These are phyloP conservation scores for Phaeophleospora eucalypticola DNA, from an alignment of 2,329 filamentous ascomycete genomes.

Conservation along the genomic window DNA sequence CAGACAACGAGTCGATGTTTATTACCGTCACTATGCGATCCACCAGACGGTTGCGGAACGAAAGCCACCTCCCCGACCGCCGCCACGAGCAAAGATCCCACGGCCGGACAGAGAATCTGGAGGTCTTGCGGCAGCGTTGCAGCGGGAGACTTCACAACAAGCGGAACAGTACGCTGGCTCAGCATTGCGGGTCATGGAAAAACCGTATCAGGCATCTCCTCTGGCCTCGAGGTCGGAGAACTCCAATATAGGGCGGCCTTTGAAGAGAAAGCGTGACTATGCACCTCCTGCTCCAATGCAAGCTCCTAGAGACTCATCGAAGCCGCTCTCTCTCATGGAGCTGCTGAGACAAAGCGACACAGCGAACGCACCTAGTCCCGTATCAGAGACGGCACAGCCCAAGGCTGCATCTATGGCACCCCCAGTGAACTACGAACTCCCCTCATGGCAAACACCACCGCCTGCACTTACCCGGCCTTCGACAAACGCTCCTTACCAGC, in stretches of 20 bases:
- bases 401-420: slow-evolving; percentile 10
- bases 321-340: slow-evolving; percentile 26
- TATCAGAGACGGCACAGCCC: slow-evolving; percentile 1
- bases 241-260: slow-evolving; percentile 14
- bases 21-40: slow-evolving; percentile 45
- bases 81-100: background rate
- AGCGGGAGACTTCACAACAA: slow-evolving; percentile 1
- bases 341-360: slow-evolving; percentile 25
- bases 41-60: slow-evolving; percentile 46
- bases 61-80: slow-evolving; percentile 36
- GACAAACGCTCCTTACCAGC: slow-evolving; percentile 1
- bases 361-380: slow-evolving; percentile 13
- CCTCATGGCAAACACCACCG: slow-evolving; percentile 27
- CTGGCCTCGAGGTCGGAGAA: slow-evolving; percentile 2
- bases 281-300: slow-evolving; percentile 5
- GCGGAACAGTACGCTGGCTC: slow-evolving; percentile 13
- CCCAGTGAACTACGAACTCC: slow-evolving; percentile 24
- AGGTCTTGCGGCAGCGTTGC: slow-evolving; percentile 18
- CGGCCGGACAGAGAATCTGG: slow-evolving; percentile 6
- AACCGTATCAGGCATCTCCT: background rate
- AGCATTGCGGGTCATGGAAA: slow-evolving; percentile 8
- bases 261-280: slow-evolving; percentile 27
- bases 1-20: slow-evolving; percentile 41
- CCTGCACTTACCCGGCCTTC: slow-evolving; percentile 8
- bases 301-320: slow-evolving; percentile 5